A percentile compares a stretch with the other conserved stretches of the same genome.
Conservation (phyloP, 768 basidiomycete species). For the Suillus decipiens region DNA sequence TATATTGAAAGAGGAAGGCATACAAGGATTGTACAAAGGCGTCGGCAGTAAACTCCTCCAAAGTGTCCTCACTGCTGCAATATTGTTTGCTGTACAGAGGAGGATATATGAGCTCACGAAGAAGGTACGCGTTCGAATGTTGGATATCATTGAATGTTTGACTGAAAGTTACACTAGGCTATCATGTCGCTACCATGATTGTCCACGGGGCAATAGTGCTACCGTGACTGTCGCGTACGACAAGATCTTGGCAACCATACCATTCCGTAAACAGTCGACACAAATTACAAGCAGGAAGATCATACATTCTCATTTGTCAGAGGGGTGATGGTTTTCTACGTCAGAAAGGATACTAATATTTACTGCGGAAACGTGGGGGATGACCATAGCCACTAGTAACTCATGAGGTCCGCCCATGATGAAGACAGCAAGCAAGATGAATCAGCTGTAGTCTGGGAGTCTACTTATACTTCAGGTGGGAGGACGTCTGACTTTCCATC, state of each 20-base stretch:
- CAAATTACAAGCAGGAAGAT: neutral
- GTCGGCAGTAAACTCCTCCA: conserved; percentile 87
- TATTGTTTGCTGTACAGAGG: conserved; percentile 88
- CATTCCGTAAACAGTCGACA: neutral
- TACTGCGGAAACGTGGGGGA: neutral
- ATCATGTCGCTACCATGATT: too few species aligned
- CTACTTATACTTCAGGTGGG: neutral
- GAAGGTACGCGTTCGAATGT: conserved; percentile 31
- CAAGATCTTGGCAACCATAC: neutral
- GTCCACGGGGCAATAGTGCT: neutral
- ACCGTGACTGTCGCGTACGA: too few species aligned
- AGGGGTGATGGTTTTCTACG: neutral
- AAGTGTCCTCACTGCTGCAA: conserved; percentile 90
- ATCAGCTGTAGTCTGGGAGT: neutral
- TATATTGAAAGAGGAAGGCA: conserved; percentile 77
- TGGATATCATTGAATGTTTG: neutral
- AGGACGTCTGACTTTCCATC: neutral
- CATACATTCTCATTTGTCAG: neutral
- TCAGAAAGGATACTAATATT: neutral
- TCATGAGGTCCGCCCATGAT: neutral
- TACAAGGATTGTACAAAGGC: conserved; percentile 86
- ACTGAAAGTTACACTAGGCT: neutral
- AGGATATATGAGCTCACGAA: conserved; percentile 78
- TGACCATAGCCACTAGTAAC: neutral
- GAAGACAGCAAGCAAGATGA: neutral